phyloP scores from a whole-genome alignment of 1,284 basidiomycete genomes.

The Salmacisia buchloeana region DNA sequence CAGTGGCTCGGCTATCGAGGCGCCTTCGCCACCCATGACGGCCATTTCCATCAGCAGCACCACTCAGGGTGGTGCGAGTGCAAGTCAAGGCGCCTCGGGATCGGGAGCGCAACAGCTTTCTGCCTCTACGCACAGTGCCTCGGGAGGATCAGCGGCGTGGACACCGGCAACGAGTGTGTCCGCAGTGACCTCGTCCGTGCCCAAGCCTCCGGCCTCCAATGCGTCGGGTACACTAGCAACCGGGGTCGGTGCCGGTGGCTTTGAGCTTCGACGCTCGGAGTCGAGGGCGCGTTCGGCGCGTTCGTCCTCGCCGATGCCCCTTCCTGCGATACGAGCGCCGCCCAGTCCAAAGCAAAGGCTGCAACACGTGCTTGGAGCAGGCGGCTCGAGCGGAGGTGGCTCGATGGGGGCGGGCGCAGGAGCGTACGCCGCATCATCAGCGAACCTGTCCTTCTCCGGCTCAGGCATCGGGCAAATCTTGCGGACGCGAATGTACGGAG shows the following conservation, averaged over 20 bases:
- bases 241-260: neutral
- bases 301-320: constrained; percentile 52
- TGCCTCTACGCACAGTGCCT: neutral
- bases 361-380: constrained; percentile 23
- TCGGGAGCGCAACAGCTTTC: too few species aligned
- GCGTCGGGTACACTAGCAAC: constrained; percentile 14
- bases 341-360: constrained; percentile 39
- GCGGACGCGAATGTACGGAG: constrained; percentile 66
- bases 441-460: neutral
- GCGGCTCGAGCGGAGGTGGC: neutral
- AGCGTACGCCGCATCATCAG: neutral
- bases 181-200: neutral
- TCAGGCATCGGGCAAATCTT: constrained; percentile 1
- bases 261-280: constrained; percentile 19
- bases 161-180: constrained; percentile 6
- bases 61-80: neutral
- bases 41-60: constrained; percentile 23
- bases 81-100: neutral
- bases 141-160: neutral
- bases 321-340: constrained; percentile 36
- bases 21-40: constrained; percentile 41
- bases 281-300: constrained; percentile 39
- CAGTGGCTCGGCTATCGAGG: constrained; percentile 40
- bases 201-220: neutral
- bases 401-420: neutral